Evolutionary conservation across 2,329 filamentous ascomycete species (phyloP), one percentile per base, ranked within the genome.

Genomic region (Graphilbum ipis-grandicollis): DNA sequence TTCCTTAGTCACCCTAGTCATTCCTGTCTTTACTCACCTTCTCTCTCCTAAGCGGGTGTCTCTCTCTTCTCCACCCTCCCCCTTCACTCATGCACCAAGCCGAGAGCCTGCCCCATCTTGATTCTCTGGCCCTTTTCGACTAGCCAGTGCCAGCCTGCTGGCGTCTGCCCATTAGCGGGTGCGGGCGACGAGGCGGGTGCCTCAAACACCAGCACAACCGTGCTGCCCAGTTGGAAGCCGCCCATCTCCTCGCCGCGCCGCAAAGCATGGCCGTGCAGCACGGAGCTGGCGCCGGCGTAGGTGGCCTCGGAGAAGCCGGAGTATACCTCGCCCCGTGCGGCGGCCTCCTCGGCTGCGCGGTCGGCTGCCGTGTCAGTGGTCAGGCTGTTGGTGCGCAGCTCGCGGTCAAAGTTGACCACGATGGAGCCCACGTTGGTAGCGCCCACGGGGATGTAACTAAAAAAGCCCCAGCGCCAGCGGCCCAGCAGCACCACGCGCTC

Each of bases 341-440:
- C 68, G 4, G 88, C 86, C 50, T 80, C 71, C 43, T 84, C 82
- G 1, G 88, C 88, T 2, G 85, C 85, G 37, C 71, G 68, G 51
- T 94, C 86, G 15, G 88, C 88, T 13, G 78, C 83, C 0, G 88
- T 98, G 55, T 98, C 90, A 3, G 88, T 94, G 3, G 79, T 77
- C 36, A 98, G 65, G 47, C 76, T 85, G 59, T 98, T 98, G 36
- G 92, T 92, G 44, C 88, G 78, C 42, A 98, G 65, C 58, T 98
- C 90, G 41, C 77, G 68, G 58, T 98, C 92, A 55, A 98, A 98
- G 60, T 98, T 94, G 62, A 98, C 73, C 53, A 83, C 81, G 59
- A 98, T 96, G 41, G 82, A 92, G 39, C 90, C 90, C 32, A 98
- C 90, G 50, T 98, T 98, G 18, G 90, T 98, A 8, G 90, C 90